Base-by-base conservation (phyloP, 176 grass and related monocot species). In the Zoysia japonica region DNA sequence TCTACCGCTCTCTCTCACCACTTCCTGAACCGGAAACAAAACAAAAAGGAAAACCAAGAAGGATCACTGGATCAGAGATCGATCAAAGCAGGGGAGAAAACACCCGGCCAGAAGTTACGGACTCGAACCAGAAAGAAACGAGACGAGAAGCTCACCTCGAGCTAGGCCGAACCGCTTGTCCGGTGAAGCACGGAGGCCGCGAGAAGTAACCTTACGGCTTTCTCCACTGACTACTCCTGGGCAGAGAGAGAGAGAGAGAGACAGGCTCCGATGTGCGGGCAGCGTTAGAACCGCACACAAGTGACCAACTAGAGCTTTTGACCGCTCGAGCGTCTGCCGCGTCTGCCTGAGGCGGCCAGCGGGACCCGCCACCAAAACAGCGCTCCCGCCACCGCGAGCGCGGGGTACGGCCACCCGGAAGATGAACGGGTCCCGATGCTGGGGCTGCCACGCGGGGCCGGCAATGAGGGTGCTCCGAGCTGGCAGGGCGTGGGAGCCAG, bases 351-450 rank as follows among this genome's bases (percentile, higher is more conserved):
- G 28, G 4, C 41, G 13, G 5, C 17, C 55, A 57, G 19, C 53
- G 38, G 44, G 43, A 40, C 77, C 77, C 16, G 36, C 0, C 4
- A 50, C 57, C 5, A 7, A 75, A 80, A 65, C 87, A 71, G n/a
- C 8, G 47, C 82, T 89, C 87, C 87, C 82, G 87, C 87, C 87
- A 85, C 41, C 70, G 35, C 70, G 5, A 80, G 44, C 60, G n/a
- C 65, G 5, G n/a, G 61, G 7, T 39, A 38, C n/a, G 7, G 63
- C 17, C 72, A 61, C 53, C 9, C 74, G 45, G 13, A 44, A 20
- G 56, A 7, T 5, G 28, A 20, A 14, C 20, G n/a, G 1, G 40
- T 3, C 11, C 10, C 8, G 13, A 1, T 11, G 47, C 28, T 2
- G 74, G 0, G 14, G 39, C 85, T 20, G 79, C 16, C 85, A 78